Percentiles rank a stretch among this genome's conserved stretches.
phyloP scores from a whole-genome alignment of 768 basidiomycete species.

The Podaxis sp. region DNA sequence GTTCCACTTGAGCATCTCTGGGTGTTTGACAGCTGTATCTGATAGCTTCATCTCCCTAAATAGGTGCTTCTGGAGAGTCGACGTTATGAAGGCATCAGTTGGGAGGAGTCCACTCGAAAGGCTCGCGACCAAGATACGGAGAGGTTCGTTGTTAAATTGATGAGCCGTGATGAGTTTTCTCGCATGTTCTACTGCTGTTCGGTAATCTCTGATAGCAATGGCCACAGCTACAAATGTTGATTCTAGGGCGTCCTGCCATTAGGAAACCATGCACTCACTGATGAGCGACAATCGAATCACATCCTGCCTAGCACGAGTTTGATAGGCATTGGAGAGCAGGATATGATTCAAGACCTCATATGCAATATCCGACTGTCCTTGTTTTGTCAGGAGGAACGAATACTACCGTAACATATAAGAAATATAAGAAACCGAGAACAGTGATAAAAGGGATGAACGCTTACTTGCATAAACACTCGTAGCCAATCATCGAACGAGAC shows the following conservation, averaged over 20 bases:
- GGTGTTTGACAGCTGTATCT: slow-evolving; percentile 64
- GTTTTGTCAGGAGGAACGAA: slow-evolving; percentile 64
- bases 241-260: background rate
- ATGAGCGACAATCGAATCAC: slow-evolving; percentile 76
- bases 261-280: slow-evolving; percentile 45
- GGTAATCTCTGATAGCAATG: slow-evolving; percentile 53
- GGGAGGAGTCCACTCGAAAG: slow-evolving; percentile 71
- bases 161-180: slow-evolving; percentile 72
- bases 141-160: slow-evolving; percentile 87
- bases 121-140: slow-evolving; percentile 72
- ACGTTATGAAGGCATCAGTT: slow-evolving; percentile 74
- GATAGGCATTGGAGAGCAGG: slow-evolving; percentile 71
- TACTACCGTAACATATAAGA: slow-evolving; percentile 46
- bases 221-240: slow-evolving; percentile 61
- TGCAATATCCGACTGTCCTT: slow-evolving; percentile 63
- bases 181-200: slow-evolving; percentile 68
- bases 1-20: slow-evolving; percentile 65
- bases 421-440: background rate
- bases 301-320: slow-evolving; percentile 58
- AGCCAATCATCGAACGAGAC: slow-evolving; percentile 86
- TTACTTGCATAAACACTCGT: slow-evolving; percentile 79
- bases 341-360: slow-evolving; percentile 80
- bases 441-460: slow-evolving; percentile 17
- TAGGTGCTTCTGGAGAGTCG: slow-evolving; percentile 81
- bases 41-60: slow-evolving; percentile 75